These are phyloP conservation scores for Iberis amara DNA, from an alignment of 441 rosid genomes.

Conservation along the genomic window DNA sequence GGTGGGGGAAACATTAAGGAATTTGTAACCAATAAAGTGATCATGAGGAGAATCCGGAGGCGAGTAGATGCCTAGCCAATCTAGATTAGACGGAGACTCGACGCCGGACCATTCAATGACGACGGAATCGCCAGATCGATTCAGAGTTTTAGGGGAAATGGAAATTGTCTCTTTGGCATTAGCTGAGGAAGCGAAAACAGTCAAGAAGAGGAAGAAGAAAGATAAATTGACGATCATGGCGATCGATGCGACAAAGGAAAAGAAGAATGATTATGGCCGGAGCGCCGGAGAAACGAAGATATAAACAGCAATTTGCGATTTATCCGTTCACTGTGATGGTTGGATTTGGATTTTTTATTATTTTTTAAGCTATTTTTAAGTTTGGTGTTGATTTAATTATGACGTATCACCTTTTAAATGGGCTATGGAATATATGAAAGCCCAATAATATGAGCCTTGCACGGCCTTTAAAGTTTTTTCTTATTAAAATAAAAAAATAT, in stretches of 20 bases:
- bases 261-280: conserved; percentile 11
- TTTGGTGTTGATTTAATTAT: not conserved
- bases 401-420: conserved; percentile 24
- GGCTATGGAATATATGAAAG: not conserved
- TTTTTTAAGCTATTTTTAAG: conserved; percentile 1
- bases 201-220: conserved; percentile 23
- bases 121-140: conserved; percentile 56
- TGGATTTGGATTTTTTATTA: not conserved
- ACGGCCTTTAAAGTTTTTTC: not conserved
- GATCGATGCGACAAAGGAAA: conserved; percentile 25
- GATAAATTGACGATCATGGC: conserved; percentile 24
- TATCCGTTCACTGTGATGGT: not conserved
- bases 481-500: not conserved
- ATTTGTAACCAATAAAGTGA: conserved; percentile 72
- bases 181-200: conserved; percentile 2
- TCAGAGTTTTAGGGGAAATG: conserved; percentile 40
- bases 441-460: not conserved
- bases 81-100: conserved; percentile 65
- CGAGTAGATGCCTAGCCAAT: conserved; percentile 78
- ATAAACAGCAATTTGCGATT: conserved; percentile 5
- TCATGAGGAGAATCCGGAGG: conserved; percentile 63
- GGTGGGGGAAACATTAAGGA: conserved; percentile 51
- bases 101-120: conserved; percentile 61
- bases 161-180: conserved; percentile 32
- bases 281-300: conserved; percentile 1